phyloP scores from a whole-genome alignment of 768 basidiomycete species.

The Tricholoma furcatifolium region DNA sequence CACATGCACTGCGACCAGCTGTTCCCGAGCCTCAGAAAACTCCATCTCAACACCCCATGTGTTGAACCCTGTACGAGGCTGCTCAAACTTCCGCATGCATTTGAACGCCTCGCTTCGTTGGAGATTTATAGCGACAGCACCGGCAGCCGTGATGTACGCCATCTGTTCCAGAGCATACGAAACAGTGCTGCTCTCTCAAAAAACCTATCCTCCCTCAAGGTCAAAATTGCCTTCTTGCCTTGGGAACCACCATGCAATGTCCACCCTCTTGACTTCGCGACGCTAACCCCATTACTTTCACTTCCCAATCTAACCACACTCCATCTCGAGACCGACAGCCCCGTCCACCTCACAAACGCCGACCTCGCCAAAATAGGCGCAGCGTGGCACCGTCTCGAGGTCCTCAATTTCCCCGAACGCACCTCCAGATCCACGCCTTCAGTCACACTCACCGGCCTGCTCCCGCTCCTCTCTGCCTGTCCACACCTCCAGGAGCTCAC shows the following conservation, averaged over 20 bases:
- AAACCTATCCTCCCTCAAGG: slow-evolving; percentile 2
- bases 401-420: slow-evolving; percentile 7
- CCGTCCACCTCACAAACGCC: slow-evolving; percentile 5
- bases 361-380: slow-evolving; percentile 5
- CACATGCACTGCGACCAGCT: neutral
- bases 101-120: neutral
- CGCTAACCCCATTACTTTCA: slow-evolving; percentile 1
- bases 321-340: slow-evolving; percentile 1
- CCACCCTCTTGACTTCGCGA: neutral
- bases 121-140: neutral
- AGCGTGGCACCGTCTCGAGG: slow-evolving; percentile 9
- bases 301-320: neutral
- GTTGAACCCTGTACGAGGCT: slow-evolving; percentile 1
- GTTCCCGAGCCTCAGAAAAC: slow-evolving; percentile 2
- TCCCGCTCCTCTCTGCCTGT: slow-evolving; percentile 3
- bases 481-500: slow-evolving; percentile 5
- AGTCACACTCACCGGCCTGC: slow-evolving; percentile 8
- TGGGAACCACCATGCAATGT: neutral
- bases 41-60: slow-evolving; percentile 3
- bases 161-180: slow-evolving; percentile 1
- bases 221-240: slow-evolving; percentile 1
- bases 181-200: neutral
- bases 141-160: neutral
- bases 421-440: neutral
- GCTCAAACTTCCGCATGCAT: slow-evolving; percentile 4